Conservation (phyloP, 108 stramenopile species). For the Nitzschia sp. region DNA sequence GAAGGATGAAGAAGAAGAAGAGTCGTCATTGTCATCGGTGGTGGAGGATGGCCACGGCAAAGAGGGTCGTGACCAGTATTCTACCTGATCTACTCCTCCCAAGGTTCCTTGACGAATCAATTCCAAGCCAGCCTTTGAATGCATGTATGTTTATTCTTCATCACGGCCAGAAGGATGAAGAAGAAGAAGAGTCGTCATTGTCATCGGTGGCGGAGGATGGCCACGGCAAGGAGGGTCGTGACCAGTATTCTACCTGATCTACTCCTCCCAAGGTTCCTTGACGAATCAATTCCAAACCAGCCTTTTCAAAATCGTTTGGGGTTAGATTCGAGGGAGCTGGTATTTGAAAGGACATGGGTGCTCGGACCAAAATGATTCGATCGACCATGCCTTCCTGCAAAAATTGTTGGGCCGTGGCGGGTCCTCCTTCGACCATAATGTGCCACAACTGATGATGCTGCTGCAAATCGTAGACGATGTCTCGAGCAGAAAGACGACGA, state of each 20-base stretch:
- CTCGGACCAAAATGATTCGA: slow-evolving; percentile 67
- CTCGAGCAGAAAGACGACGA: slow-evolving; percentile 33
- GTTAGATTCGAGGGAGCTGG: slow-evolving; percentile 54
- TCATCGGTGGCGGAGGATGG: slow-evolving; percentile 27
- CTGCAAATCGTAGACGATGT: slow-evolving; percentile 40
- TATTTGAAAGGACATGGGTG: slow-evolving; percentile 51
- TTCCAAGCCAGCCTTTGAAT: slow-evolving; percentile 66
- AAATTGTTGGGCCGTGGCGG: slow-evolving; percentile 63
- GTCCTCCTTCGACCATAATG: slow-evolving; percentile 87
- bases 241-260: slow-evolving; percentile 71
- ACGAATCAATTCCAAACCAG: slow-evolving; percentile 56
- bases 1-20: neutral
- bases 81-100: slow-evolving; percentile 57
- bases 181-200: neutral
- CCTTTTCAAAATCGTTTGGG: slow-evolving; percentile 32
- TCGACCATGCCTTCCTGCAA: slow-evolving; percentile 58
- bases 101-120: slow-evolving; percentile 33
- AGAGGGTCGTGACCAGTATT: slow-evolving; percentile 60
- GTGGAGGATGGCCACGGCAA: slow-evolving; percentile 55
- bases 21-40: neutral
- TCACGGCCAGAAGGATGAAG: neutral
- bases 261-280: slow-evolving; percentile 39
- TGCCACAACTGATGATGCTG: slow-evolving; percentile 50
- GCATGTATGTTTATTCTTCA: no score
- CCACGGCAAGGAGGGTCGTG: slow-evolving; percentile 53